Percentiles rank a stretch among this genome's conserved stretches.
Conservation (phyloP, 352 stramenopile genomes). For the Phytophthora pini region DNA sequence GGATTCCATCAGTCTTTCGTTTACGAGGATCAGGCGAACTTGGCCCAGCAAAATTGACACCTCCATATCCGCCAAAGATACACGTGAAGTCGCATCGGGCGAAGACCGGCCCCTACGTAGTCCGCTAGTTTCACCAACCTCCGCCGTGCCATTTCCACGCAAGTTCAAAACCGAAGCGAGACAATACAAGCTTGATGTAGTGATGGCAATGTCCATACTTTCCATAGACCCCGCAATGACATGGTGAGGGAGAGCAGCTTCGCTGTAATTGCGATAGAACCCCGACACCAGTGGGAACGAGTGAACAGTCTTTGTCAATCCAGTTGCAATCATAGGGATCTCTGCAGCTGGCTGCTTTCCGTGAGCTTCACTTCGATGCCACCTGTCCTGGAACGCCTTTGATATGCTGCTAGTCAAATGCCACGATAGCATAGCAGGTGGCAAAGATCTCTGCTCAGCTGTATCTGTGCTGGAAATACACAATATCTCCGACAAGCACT, state of each 20-base stretch:
- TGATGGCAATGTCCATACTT: conserved; percentile 50
- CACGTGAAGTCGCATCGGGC: not conserved
- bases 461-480: conserved; percentile 7
- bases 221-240: conserved; percentile 58
- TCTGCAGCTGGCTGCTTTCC: conserved; percentile 1
- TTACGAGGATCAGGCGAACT: conserved; percentile 61
- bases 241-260: conserved; percentile 27
- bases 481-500: conserved; percentile 33
- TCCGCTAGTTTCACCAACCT: not conserved
- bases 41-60: conserved; percentile 56
- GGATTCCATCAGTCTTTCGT: conserved; percentile 41
- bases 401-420: conserved; percentile 55
- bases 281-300: conserved; percentile 43
- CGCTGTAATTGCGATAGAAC: conserved; percentile 63
- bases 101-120: not conserved
- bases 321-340: conserved; percentile 46
- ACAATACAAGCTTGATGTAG: conserved; percentile 53
- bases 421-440: conserved; percentile 58
- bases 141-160: not conserved
- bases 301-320: conserved; percentile 20
- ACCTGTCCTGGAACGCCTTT: conserved; percentile 46
- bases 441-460: conserved; percentile 15
- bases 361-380: not conserved
- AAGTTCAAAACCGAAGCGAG: conserved; percentile 38
- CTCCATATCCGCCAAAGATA: conserved; percentile 39